phyloP scores from a whole-genome alignment of 371 early-diverging fungal genomes.

The Mucor mucedo region DNA sequence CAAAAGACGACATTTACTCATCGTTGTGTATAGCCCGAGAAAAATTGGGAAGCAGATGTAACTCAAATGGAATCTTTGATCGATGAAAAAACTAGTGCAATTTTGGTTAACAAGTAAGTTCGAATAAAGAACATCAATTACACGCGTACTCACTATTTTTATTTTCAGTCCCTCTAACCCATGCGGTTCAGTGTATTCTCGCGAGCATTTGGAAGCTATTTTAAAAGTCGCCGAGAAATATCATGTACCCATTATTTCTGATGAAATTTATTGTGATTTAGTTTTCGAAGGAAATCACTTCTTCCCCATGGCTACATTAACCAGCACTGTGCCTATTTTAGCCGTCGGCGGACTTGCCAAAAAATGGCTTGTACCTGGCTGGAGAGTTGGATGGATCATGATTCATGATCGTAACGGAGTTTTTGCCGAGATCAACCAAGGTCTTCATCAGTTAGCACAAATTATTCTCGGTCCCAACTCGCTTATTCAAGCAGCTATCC shows the following conservation, averaged over 20 bases:
- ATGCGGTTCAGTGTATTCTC: conserved; percentile 87
- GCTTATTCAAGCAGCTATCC: conserved; percentile 76
- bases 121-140: neutral
- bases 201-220: conserved; percentile 72
- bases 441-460: conserved; percentile 73
- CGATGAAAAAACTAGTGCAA: conserved; percentile 79
- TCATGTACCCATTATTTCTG: conserved; percentile 85
- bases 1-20: neutral
- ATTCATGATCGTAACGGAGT: conserved; percentile 74
- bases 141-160: neutral
- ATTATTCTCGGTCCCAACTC: conserved; percentile 88
- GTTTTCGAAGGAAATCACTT: conserved; percentile 75
- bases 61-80: conserved; percentile 80
- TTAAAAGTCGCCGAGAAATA: conserved; percentile 76
- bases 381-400: conserved; percentile 90
- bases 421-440: conserved; percentile 68
- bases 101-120: conserved; percentile 83
- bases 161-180: conserved; percentile 78
- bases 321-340: conserved; percentile 81
- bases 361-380: conserved; percentile 91
- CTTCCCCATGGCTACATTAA: conserved; percentile 75
- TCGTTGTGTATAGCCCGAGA: conserved; percentile 58
- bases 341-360: conserved; percentile 90
- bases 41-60: conserved; percentile 88
- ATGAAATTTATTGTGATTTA: conserved; percentile 94